Evolutionary conservation across 2,329 filamentous ascomycete genomes (phyloP).

Genomic region (Sclerotinia trifoliorum): DNA sequence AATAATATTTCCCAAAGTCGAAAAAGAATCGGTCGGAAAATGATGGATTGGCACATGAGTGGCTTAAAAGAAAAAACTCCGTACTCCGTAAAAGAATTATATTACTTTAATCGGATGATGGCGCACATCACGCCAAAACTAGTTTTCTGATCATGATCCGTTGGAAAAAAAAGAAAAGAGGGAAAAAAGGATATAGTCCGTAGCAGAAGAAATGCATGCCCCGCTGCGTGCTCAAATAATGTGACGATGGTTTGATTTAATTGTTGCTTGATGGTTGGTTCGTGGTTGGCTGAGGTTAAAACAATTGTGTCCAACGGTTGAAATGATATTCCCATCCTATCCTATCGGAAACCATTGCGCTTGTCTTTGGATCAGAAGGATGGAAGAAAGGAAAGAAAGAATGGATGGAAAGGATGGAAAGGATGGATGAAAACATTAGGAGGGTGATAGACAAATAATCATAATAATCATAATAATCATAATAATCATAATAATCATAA

Average conservation of each 20-base stretch:
- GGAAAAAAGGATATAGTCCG: background rate
- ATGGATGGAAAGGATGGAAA: background rate
- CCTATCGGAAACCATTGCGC: conserved; percentile 4
- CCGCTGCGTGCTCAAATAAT: background rate
- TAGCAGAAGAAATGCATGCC: background rate
- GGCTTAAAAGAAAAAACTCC: background rate
- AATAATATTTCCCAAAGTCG: background rate
- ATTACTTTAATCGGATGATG: background rate
- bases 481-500: no score
- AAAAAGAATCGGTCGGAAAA: conserved; percentile 10
- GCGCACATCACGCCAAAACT: background rate
- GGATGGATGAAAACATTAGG: background rate
- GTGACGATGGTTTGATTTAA: background rate
- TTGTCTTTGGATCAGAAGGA: background rate
- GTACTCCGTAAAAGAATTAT: background rate
- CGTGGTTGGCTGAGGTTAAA: background rate
- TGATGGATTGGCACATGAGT: background rate
- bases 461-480: no score
- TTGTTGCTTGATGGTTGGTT: background rate
- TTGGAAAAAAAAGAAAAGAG: no score
- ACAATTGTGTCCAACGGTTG: background rate
- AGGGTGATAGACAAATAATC: no score
- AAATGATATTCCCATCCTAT: background rate
- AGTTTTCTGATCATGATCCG: background rate
- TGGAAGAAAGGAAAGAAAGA: background rate